phyloP scores from a whole-genome alignment of 495 filamentous ascomycete genomes.

The Zalerion maritima region DNA sequence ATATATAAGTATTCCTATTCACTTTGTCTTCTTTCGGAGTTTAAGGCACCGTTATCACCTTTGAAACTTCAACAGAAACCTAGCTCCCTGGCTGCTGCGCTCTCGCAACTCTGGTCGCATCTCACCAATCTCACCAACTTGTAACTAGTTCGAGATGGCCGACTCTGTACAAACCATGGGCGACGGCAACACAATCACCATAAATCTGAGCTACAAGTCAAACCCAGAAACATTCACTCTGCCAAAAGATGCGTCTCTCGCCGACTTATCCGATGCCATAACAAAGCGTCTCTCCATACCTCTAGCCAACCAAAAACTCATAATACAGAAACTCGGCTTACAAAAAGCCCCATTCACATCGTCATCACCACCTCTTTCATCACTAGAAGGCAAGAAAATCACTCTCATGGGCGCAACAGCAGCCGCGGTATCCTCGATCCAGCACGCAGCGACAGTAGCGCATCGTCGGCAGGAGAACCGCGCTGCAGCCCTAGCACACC shows the following conservation, averaged over 20 bases:
- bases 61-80: no score
- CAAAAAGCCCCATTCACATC: constrained; percentile 49
- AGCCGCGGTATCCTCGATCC: constrained; percentile 34
- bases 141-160: no score
- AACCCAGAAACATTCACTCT: constrained; percentile 28
- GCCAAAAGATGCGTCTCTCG: constrained; percentile 30
- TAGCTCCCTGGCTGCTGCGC: no score
- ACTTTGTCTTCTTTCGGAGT: no score
- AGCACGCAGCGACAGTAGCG: constrained; percentile 18
- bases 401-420: constrained; percentile 46
- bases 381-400: constrained; percentile 42
- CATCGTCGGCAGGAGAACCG: constrained; percentile 23
- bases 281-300: constrained; percentile 46
- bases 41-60: no score
- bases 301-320: constrained; percentile 55
- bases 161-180: no score
- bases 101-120: no score
- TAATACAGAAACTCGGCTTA: constrained; percentile 53
- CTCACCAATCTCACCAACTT: no score
- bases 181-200: constrained; percentile 13
- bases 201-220: constrained; percentile 46
- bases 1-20: no score
- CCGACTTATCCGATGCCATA: constrained; percentile 47
- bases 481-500: constrained; percentile 22
- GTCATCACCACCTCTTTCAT: constrained; percentile 33